Evolutionary conservation across 2,329 filamentous ascomycete species (phyloP), one percentile per base, ranked within the genome.

Genomic region (Penicillium paneum): DNA sequence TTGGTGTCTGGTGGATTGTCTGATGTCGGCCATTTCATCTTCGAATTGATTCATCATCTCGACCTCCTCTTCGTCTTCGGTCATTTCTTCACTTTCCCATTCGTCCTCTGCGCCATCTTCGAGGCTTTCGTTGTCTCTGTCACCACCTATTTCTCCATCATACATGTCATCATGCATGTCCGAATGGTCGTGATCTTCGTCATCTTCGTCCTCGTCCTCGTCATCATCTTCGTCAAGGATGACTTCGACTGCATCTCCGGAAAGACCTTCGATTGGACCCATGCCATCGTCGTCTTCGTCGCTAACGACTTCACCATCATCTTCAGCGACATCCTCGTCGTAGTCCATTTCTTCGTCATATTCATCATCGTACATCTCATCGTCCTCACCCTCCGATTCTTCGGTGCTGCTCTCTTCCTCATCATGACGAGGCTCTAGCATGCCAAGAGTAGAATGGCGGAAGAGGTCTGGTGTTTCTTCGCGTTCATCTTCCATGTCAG

Each of bases 401-500:
- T 86, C 86, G 31, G 90, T 89, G 32, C 89, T 91, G 46, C 90
- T 91, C 59, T 93, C 90, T 57, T 90, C 87, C 56, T 91, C 88
- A 54, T 91, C 88, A 54, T 88, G 84, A 46, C 87, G 84, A 61
- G 89, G 87, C 71, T 97, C 94, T 49, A 97, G 86, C 86, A 97
- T 95, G 46, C 94, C 93, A 21, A 99, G 79, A 1, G 95, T 91
- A 2, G 94, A 97, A 72, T 97, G 96, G 49, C 95, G 89, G 77
- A 97, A 97, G 19, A 99, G 81, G 74, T 99, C 94, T 29, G 95
- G 94, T 5, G 95, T 99, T 71, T 97, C 94, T 72, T 96, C 91
- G 41, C 91, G 87, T 52, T 90, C 87, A 57, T 92, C 89, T 38
- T 92, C 89, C 47, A 91, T 79, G 59, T 96, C 92, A 11, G 93